These are phyloP conservation scores for Botrytis galanthina DNA, from an alignment of 2,329 filamentous ascomycete genomes.

Conservation along the genomic window DNA sequence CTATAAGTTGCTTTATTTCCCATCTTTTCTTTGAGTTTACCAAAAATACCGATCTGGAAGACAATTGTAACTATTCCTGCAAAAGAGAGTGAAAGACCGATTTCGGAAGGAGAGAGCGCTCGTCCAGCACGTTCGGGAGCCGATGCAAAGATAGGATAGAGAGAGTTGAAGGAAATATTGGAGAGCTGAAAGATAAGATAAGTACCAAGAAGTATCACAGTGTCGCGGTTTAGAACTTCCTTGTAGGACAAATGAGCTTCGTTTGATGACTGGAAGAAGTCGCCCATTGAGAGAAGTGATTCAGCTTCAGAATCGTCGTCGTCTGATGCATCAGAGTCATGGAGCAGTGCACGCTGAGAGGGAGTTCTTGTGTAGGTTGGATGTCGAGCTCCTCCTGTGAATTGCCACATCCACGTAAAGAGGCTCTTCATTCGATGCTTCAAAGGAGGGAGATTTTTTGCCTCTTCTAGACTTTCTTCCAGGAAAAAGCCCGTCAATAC, in stretches of 20 bases:
- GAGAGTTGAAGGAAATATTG: slow-evolving; percentile 91
- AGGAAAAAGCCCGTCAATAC: slow-evolving; percentile 75
- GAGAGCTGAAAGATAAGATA: slow-evolving; percentile 92
- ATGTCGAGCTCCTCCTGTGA: slow-evolving; percentile 52
- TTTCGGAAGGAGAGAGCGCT: slow-evolving; percentile 70
- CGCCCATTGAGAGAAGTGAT: slow-evolving; percentile 34
- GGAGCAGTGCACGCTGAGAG: slow-evolving; percentile 36
- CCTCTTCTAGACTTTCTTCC: slow-evolving; percentile 78
- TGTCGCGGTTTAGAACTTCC: slow-evolving; percentile 74
- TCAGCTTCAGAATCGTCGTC: slow-evolving; percentile 41
- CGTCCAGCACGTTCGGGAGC: slow-evolving; percentile 74
- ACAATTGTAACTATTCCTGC: slow-evolving; percentile 82
- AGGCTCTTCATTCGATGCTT: slow-evolving; percentile 55
- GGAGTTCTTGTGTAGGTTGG: slow-evolving; percentile 56
- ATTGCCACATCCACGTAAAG: slow-evolving; percentile 70
- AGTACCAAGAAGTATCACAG: slow-evolving; percentile 74
- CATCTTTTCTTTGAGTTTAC: slow-evolving; percentile 70
- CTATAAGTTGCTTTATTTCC: slow-evolving; percentile 87
- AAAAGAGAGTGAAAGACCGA: slow-evolving; percentile 81
- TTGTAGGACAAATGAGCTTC: slow-evolving; percentile 50
- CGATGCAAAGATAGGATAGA: slow-evolving; percentile 91
- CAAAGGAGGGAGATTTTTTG: slow-evolving; percentile 58
- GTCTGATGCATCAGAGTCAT: slow-evolving; percentile 44
- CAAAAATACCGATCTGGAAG: slow-evolving; percentile 86
- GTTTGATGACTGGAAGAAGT: slow-evolving; percentile 43